Conservation (phyloP, 768 basidiomycete genomes). For the Mycena chlorophos region DNA sequence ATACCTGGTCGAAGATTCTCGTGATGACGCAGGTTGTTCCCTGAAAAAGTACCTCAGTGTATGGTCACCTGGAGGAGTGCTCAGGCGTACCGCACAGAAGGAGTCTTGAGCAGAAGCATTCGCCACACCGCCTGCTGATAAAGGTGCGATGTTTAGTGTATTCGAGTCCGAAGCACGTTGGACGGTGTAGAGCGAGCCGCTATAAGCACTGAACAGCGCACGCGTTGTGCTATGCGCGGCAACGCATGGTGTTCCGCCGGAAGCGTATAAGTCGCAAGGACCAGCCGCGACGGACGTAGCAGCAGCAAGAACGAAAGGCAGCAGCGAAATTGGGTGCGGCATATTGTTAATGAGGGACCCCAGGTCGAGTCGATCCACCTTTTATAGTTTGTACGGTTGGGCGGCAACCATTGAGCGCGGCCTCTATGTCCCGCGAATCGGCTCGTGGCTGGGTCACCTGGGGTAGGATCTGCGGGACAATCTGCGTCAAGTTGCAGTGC, state of each 20-base stretch:
- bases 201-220: background rate
- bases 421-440: no score
- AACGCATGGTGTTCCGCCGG: slow-evolving; percentile 1
- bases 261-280: slow-evolving; percentile 4
- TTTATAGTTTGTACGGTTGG: no score
- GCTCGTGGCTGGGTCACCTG: no score
- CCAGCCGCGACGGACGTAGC: background rate
- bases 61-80: background rate
- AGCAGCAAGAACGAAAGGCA: no score
- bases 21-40: slow-evolving; percentile 1
- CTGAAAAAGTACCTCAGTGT: background rate
- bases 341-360: no score
- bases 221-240: background rate
- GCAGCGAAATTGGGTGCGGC: no score
- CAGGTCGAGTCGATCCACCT: no score
- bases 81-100: background rate
- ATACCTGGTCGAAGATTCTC: slow-evolving; percentile 14
- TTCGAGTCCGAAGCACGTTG: slow-evolving; percentile 6
- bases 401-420: no score
- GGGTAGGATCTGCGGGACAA: no score
- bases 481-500: no score
- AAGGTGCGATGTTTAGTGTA: background rate
- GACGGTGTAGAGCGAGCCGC: slow-evolving; percentile 5
- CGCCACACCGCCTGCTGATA: slow-evolving; percentile 14
- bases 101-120: slow-evolving; percentile 12